Evolutionary conservation across 331 rosid species (phyloP).

Genomic region (Malus hybrid): DNA sequence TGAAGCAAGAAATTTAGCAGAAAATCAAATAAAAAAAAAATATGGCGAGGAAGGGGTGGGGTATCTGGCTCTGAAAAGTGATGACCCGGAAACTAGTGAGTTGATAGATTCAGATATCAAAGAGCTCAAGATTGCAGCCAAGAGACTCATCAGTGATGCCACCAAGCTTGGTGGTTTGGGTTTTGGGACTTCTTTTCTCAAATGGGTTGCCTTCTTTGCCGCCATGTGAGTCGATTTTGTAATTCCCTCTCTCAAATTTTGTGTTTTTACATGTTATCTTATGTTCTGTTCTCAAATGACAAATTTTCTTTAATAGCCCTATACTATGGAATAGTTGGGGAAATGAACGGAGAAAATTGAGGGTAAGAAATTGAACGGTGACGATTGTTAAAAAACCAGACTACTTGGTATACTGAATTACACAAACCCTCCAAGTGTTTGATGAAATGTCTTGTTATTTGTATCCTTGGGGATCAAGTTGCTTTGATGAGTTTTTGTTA

Average conservation of each 20-base stretch:
- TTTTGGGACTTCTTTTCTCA: slow-evolving; percentile 43
- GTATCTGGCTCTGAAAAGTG: slow-evolving; percentile 42
- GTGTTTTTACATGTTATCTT: background rate
- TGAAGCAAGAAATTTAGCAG: slow-evolving; percentile 3
- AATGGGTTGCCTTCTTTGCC: slow-evolving; percentile 74
- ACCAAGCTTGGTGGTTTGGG: slow-evolving; percentile 47
- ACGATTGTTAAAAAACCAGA: too few species aligned
- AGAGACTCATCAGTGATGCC: slow-evolving; percentile 52
- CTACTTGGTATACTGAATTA: too few species aligned
- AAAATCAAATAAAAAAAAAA: background rate
- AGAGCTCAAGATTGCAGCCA: slow-evolving; percentile 57
- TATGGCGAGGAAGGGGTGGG: slow-evolving; percentile 64
- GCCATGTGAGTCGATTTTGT: slow-evolving; percentile 53
- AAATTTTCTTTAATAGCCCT: too few species aligned
- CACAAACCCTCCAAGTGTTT: background rate
- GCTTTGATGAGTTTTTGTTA: background rate
- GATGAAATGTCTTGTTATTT: background rate
- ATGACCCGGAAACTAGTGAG: slow-evolving; percentile 33
- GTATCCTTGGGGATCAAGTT: background rate
- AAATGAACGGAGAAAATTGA: too few species aligned
- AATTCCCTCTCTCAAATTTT: background rate
- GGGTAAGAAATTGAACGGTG: too few species aligned
- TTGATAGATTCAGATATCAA: slow-evolving; percentile 44
- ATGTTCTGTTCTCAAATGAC: background rate
- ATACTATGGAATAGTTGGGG: too few species aligned